phyloP scores from a whole-genome alignment of 306 rosid genomes.

The Mucuna pruriens region DNA sequence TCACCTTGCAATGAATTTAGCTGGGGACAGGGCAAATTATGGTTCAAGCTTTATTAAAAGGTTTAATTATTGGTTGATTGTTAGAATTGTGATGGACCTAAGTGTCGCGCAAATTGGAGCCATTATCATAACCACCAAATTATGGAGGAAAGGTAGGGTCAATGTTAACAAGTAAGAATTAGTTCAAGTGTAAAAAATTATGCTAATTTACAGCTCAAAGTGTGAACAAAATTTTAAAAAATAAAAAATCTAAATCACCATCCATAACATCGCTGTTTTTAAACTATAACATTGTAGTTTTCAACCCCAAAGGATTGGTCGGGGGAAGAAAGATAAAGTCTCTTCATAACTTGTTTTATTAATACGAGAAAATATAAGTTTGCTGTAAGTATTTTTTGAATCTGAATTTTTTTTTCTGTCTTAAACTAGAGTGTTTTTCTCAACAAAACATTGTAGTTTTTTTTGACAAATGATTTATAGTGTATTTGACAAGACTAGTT shows the following conservation, averaged over 20 bases:
- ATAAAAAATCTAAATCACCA: not conserved
- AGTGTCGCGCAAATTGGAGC: constrained; percentile 27
- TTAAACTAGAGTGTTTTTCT: too few relatives aligned
- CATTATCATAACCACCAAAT: constrained; percentile 49
- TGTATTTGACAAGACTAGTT: not conserved
- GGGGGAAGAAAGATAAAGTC: too few relatives aligned
- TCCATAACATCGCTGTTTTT: not conserved
- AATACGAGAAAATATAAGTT: too few relatives aligned
- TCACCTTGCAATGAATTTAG: constrained; percentile 29
- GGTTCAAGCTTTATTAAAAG: constrained; percentile 14
- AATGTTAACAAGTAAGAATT: constrained; percentile 11
- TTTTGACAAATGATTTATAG: not conserved
- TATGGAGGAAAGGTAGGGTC: constrained; percentile 33
- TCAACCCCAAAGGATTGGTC: too few relatives aligned
- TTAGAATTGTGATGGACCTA: constrained; percentile 39
- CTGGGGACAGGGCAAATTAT: constrained; percentile 17
- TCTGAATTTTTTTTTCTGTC: too few relatives aligned
- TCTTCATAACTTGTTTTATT: too few relatives aligned
- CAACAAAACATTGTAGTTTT: not conserved
- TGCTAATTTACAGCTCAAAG: not conserved
- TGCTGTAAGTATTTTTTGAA: too few relatives aligned
- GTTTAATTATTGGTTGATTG: constrained; percentile 34
- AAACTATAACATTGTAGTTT: too few relatives aligned
- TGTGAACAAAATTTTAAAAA: not conserved
- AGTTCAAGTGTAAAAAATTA: not conserved